Conservation (phyloP, 371 early-diverging fungal genomes). For the Apophysomyces sp. region DNA sequence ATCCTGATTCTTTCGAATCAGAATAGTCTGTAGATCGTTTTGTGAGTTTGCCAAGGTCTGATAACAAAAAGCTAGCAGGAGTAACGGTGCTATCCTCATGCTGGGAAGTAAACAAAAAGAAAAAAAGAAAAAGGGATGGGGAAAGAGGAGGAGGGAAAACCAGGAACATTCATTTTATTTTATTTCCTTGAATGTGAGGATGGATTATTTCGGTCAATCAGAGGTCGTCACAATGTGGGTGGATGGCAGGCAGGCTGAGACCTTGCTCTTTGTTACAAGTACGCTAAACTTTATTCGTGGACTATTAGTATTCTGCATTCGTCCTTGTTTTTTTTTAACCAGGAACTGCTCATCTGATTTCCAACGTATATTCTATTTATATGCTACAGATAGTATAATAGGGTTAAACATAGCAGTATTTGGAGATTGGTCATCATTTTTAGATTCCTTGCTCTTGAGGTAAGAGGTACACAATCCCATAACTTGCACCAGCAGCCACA, state of each 20-base stretch:
- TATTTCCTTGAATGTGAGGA: too few species aligned
- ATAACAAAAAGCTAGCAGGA: neutral
- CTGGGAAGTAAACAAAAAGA: neutral
- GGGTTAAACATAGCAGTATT: neutral
- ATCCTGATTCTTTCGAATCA: neutral
- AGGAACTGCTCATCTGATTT: too few species aligned
- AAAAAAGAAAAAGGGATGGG: neutral
- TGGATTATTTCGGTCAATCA: too few species aligned
- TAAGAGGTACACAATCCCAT: conserved; percentile 41
- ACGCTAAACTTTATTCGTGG: too few species aligned
- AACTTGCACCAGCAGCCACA: conserved; percentile 58
- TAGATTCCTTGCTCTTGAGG: conserved; percentile 26
- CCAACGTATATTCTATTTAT: neutral
- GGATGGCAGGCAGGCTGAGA: neutral
- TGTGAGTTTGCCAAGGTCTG: neutral
- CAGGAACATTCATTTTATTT: too few species aligned
- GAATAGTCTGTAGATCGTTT: neutral
- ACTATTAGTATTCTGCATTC: too few species aligned
- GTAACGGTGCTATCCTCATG: neutral
- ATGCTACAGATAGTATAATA: neutral
- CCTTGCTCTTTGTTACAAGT: neutral
- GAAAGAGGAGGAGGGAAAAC: too few species aligned
- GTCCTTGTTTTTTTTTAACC: too few species aligned
- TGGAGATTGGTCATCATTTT: neutral
- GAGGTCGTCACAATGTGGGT: neutral